Conservation (phyloP, 768 basidiomycete genomes). For the Cyathus striatus region DNA sequence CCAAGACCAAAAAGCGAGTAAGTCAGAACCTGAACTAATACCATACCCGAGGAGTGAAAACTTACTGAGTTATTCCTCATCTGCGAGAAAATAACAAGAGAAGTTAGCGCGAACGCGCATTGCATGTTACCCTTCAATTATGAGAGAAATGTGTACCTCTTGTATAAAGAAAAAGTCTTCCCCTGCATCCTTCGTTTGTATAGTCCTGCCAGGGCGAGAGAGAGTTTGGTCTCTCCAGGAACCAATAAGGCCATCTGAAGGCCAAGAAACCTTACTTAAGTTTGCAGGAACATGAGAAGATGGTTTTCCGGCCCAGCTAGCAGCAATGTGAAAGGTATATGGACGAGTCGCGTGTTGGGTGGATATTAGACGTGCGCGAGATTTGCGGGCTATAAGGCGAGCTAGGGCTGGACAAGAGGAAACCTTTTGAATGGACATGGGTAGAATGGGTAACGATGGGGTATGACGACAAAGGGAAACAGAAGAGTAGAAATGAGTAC, state of each 20-base stretch:
- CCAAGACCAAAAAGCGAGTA: slow-evolving; percentile 18
- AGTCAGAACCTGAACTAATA: slow-evolving; percentile 6
- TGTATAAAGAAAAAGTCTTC: slow-evolving; percentile 59
- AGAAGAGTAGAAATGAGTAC: too few species aligned
- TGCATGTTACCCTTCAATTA: too few species aligned
- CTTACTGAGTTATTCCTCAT: slow-evolving; percentile 79
- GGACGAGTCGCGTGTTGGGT: slow-evolving; percentile 25
- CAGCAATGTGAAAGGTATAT: slow-evolving; percentile 72
- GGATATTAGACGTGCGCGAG: slow-evolving; percentile 4
- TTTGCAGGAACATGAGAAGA: slow-evolving; percentile 27
- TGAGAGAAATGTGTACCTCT: slow-evolving; percentile 38
- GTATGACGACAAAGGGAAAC: too few species aligned
- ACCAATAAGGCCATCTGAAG: slow-evolving; percentile 52
- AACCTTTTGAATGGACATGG: background rate
- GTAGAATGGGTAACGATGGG: too few species aligned
- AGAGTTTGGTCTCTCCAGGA: slow-evolving; percentile 68
- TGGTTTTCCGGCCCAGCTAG: slow-evolving; percentile 77
- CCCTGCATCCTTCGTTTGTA: slow-evolving; percentile 32
- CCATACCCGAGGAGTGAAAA: slow-evolving; percentile 17
- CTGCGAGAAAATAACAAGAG: slow-evolving; percentile 25
- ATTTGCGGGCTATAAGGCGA: slow-evolving; percentile 1
- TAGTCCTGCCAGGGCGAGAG: slow-evolving; percentile 30
- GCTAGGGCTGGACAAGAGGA: background rate
- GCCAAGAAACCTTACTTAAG: slow-evolving; percentile 44
- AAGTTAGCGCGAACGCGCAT: slow-evolving; percentile 1